These are phyloP conservation scores for Suillus occidentalis DNA, from an alignment of 768 basidiomycete genomes.

Conservation along the genomic window DNA sequence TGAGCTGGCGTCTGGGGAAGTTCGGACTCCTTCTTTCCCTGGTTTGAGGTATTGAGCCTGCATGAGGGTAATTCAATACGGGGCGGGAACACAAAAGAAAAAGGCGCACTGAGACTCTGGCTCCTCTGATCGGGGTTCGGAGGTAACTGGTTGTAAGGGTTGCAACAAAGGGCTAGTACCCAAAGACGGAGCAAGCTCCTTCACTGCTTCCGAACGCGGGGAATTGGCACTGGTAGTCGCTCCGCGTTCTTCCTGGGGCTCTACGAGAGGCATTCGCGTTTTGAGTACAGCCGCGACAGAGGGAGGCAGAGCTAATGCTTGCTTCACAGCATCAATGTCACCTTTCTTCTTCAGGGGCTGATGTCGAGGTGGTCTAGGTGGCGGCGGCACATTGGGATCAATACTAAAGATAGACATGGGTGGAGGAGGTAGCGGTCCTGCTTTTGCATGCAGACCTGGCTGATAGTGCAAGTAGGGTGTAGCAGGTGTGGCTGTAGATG, in stretches of 20 bases:
- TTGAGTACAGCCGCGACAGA: constrained; percentile 49
- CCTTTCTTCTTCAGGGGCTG: constrained; percentile 50
- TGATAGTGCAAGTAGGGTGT: constrained; percentile 58
- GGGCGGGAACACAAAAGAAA: background rate
- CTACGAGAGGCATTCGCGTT: background rate
- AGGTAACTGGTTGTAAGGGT: background rate
- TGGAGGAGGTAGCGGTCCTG: constrained; percentile 72
- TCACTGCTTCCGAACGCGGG: background rate
- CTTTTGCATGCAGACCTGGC: constrained; percentile 68
- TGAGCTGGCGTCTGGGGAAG: constrained; percentile 25
- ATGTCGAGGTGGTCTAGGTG: constrained; percentile 61
- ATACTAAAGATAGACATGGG: constrained; percentile 57
- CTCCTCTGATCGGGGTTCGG: background rate
- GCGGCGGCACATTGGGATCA: constrained; percentile 47
- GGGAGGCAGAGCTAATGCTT: constrained; percentile 57
- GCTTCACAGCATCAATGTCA: constrained; percentile 59
- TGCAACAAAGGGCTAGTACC: background rate
- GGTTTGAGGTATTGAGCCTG: background rate
- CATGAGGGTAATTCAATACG: background rate
- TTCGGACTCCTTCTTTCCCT: background rate
- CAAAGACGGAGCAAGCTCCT: background rate
- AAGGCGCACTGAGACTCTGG: background rate
- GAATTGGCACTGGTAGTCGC: background rate
- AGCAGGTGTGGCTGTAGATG: constrained; percentile 26
- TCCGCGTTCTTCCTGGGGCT: background rate